phyloP scores from a whole-genome alignment of 768 basidiomycete genomes.

The Boletus sp. region DNA sequence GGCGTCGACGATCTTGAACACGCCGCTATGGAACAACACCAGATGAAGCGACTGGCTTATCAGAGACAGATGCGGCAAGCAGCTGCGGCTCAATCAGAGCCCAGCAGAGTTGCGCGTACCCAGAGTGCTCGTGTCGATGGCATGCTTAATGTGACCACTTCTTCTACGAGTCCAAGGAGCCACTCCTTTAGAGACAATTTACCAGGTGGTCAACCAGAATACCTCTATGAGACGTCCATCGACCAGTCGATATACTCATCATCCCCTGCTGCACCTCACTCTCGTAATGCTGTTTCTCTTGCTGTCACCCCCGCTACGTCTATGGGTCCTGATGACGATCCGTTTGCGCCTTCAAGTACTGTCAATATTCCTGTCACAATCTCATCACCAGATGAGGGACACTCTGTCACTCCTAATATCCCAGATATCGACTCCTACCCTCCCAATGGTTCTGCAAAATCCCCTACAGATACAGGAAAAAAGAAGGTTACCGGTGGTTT shows the following conservation, averaged over 20 bases:
- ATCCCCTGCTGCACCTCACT: constrained; percentile 30
- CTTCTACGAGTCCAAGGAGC: constrained; percentile 38
- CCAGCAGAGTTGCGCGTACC: constrained; percentile 38
- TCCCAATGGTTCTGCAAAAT: constrained; percentile 28
- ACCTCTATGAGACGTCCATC: constrained; percentile 68
- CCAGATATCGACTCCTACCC: constrained; percentile 19
- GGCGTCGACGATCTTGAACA: constrained; percentile 76
- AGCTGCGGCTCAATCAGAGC: constrained; percentile 33
- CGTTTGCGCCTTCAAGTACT: constrained; percentile 51
- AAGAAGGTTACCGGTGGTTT: constrained; percentile 47
- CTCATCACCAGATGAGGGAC: constrained; percentile 26
- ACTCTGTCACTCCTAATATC: constrained; percentile 14
- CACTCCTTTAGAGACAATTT: constrained; percentile 50
- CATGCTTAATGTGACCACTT: constrained; percentile 32
- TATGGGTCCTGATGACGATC: constrained; percentile 58
- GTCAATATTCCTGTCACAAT: constrained; percentile 29
- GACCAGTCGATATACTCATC: constrained; percentile 51
- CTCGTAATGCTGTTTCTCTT: constrained; percentile 40
- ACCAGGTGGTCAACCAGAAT: constrained; percentile 52
- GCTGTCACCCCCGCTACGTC: constrained; percentile 45
- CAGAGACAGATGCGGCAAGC: constrained; percentile 73
- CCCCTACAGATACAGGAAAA: constrained; percentile 43
- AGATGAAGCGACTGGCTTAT: constrained; percentile 76
- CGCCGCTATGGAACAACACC: constrained; percentile 80
- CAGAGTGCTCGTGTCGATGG: constrained; percentile 57